phyloP scores from a whole-genome alignment of 768 basidiomycete species.

The Mycena leptocephala region DNA sequence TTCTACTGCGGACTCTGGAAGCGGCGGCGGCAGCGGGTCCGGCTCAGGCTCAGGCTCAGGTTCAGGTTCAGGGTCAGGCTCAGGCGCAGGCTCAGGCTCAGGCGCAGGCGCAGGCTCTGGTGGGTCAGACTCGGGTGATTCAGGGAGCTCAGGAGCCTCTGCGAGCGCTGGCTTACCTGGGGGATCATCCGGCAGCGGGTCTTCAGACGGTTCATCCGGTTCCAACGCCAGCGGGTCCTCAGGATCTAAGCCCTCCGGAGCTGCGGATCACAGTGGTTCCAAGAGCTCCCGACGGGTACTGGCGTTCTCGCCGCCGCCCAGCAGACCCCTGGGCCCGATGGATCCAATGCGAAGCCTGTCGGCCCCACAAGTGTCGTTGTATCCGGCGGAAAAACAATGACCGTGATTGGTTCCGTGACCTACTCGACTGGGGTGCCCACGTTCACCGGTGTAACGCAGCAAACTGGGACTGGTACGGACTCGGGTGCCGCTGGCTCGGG shows the following conservation, averaged over 20 bases:
- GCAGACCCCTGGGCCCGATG: not conserved
- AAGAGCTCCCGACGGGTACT: not conserved
- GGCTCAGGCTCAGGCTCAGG: constrained; percentile 29
- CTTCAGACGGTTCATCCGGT: not conserved
- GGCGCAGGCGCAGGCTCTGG: not conserved
- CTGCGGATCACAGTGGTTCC: not conserved
- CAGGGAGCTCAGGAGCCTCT: not conserved
- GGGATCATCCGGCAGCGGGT: not conserved
- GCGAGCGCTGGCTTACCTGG: not conserved
- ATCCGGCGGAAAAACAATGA: constrained; percentile 30
- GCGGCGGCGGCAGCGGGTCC: constrained; percentile 1
- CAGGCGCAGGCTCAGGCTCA: not conserved
- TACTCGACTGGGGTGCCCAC: constrained; percentile 27
- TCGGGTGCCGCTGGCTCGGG: constrained; percentile 10
- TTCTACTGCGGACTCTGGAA: not conserved
- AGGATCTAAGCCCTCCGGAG: not conserved
- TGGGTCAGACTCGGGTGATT: not conserved
- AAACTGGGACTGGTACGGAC: constrained; percentile 17
- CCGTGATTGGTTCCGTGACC: constrained; percentile 28
- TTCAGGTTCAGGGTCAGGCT: constrained; percentile 21
- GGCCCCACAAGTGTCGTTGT: constrained; percentile 26
- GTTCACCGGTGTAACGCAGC: constrained; percentile 1
- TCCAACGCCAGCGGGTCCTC: not conserved
- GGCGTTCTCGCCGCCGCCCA: constrained; percentile 22
- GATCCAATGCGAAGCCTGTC: not conserved